phyloP scores from a whole-genome alignment of 768 basidiomycete genomes.

The Mycena venus region DNA sequence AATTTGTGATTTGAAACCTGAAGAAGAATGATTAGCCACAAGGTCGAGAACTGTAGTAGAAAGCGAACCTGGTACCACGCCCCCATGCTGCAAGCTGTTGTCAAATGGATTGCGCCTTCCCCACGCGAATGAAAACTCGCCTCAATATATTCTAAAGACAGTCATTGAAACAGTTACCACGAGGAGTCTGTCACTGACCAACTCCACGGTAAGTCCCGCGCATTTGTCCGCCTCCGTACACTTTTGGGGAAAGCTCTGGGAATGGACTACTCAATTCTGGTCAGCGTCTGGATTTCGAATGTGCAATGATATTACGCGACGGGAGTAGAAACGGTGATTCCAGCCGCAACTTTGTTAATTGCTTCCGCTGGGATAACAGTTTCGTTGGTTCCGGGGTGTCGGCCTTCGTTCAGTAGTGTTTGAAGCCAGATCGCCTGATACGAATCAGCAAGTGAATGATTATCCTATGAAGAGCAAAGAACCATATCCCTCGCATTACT shows the following conservation, averaged over 20 bases:
- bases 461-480: background rate
- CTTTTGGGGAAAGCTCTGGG: slow-evolving; percentile 38
- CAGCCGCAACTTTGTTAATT: slow-evolving; percentile 27
- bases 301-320: slow-evolving; percentile 23
- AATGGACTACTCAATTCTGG: slow-evolving; percentile 5
- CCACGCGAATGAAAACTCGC: background rate
- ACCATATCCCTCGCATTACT: slow-evolving; percentile 38
- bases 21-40: background rate
- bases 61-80: background rate
- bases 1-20: slow-evolving; percentile 36
- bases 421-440: slow-evolving; percentile 36
- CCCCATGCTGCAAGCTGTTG: slow-evolving; percentile 2
- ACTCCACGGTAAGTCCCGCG: slow-evolving; percentile 33
- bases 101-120: background rate
- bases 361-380: slow-evolving; percentile 34
- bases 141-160: slow-evolving; percentile 14
- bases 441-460: background rate
- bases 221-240: slow-evolving; percentile 40
- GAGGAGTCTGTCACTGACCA: slow-evolving; percentile 10
- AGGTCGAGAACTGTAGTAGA: background rate
- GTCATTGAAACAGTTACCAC: background rate
- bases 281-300: background rate
- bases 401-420: slow-evolving; percentile 22
- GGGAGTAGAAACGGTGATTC: slow-evolving; percentile 24
- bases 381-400: slow-evolving; percentile 24